Conservation (phyloP, 768 basidiomycete species). For the Mycena floridula region DNA sequence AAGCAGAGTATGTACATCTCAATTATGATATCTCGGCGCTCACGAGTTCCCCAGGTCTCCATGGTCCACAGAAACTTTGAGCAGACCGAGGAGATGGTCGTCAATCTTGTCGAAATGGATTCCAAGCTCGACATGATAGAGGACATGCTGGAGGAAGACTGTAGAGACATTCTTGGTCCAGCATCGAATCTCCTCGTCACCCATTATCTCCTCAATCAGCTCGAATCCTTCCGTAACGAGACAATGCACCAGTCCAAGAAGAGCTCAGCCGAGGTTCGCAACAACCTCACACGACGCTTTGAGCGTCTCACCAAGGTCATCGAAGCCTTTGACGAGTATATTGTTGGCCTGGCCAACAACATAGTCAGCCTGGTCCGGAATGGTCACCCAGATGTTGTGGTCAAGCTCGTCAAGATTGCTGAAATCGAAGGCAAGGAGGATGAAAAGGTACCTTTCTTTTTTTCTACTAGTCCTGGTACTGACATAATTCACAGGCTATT, state of each 20-base stretch:
- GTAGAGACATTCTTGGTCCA: conserved; percentile 74
- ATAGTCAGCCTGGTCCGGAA: conserved; percentile 74
- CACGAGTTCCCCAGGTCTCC: conserved; percentile 59
- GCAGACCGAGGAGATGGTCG: conserved; percentile 93
- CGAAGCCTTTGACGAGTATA: conserved; percentile 78
- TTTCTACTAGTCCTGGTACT: background rate
- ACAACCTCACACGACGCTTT: conserved; percentile 73
- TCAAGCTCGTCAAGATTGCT: conserved; percentile 87
- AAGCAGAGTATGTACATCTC: conserved; percentile 60
- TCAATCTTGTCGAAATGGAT: conserved; percentile 90
- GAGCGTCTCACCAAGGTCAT: conserved; percentile 79
- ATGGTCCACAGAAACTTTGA: conserved; percentile 94
- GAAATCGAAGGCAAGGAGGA: conserved; percentile 92
- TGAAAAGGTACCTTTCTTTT: conserved; percentile 62
- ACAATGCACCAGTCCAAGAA: conserved; percentile 92
- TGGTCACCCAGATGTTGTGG: conserved; percentile 80
- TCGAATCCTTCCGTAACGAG: conserved; percentile 91
- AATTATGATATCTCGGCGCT: background rate
- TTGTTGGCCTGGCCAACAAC: conserved; percentile 70
- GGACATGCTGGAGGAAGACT: conserved; percentile 69
- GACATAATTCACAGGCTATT: conserved; percentile 55
- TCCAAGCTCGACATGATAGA: conserved; percentile 75
- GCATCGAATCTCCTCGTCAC: conserved; percentile 85
- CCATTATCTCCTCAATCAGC: conserved; percentile 87
- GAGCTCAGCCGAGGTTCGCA: conserved; percentile 58